Evolutionary conservation across 192 early-diverging fungal species (phyloP).

Genomic region (Umbelopsis ramanniana): DNA sequence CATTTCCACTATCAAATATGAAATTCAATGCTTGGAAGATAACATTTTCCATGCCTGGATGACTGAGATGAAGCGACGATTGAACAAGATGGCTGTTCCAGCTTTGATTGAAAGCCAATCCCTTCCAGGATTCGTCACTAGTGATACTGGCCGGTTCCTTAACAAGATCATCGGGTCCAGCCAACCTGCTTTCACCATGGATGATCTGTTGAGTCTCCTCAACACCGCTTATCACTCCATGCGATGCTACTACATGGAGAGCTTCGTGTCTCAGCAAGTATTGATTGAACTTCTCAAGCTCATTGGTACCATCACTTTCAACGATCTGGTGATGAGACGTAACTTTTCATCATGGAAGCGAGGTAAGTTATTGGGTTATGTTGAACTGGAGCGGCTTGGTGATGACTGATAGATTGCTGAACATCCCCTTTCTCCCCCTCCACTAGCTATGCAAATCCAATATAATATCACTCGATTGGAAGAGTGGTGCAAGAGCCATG

Average conservation of each 20-base stretch:
- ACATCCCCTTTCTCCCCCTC: neutral
- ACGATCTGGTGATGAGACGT: slow-evolving; percentile 96
- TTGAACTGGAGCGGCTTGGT: neutral
- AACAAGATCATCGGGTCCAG: slow-evolving; percentile 83
- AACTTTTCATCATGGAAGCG: slow-evolving; percentile 99
- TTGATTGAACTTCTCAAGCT: slow-evolving; percentile 94
- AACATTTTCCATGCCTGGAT: slow-evolving; percentile 99
- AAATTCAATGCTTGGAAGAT: slow-evolving; percentile 88
- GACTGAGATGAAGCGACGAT: slow-evolving; percentile 94
- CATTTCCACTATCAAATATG: slow-evolving; percentile 86
- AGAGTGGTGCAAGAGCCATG: slow-evolving; percentile 99
- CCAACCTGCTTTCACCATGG: slow-evolving; percentile 87
- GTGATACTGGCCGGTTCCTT: slow-evolving; percentile 88
- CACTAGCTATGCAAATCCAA: slow-evolving; percentile 92
- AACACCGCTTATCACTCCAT: slow-evolving; percentile 94
- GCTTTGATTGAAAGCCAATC: slow-evolving; percentile 97
- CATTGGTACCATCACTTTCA: slow-evolving; percentile 95
- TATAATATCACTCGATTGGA: slow-evolving; percentile 97
- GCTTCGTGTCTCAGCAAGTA: slow-evolving; percentile 89
- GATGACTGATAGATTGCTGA: neutral
- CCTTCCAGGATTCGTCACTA: slow-evolving; percentile 91
- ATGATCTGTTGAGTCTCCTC: slow-evolving; percentile 92
- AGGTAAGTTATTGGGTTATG: slow-evolving; percentile 47
- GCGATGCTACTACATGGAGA: slow-evolving; percentile 98
- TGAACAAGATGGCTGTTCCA: slow-evolving; percentile 93